Percentiles rank a stretch among this genome's conserved stretches.
phyloP scores from a whole-genome alignment of 441 rosid genomes.

The Capsella rubella region DNA sequence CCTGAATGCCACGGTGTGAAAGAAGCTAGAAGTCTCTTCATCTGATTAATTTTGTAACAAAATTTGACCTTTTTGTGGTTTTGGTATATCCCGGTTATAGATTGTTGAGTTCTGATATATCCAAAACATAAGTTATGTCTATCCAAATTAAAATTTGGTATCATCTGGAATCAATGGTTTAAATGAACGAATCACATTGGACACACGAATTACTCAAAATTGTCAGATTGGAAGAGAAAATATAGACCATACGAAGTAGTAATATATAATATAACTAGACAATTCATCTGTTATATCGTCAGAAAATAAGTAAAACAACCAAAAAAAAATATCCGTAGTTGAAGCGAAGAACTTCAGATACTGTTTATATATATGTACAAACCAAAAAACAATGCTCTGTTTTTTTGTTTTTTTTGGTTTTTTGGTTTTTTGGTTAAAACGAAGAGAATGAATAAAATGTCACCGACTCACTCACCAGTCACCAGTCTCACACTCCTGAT shows the following conservation, averaged over 20 bases:
- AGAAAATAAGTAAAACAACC: constrained; percentile 15
- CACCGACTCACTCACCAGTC: constrained; percentile 35
- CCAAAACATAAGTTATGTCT: background rate
- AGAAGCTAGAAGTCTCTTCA: too few species aligned
- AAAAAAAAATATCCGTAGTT: background rate
- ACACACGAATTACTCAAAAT: background rate
- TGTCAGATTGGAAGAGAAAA: background rate
- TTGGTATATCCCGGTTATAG: background rate
- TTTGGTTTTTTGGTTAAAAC: background rate
- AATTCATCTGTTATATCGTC: constrained; percentile 15
- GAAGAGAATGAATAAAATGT: constrained; percentile 16
- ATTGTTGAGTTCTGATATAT: background rate
- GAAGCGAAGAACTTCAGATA: constrained; percentile 11
- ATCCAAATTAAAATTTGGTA: background rate
- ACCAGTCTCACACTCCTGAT: constrained; percentile 67
- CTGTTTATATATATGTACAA: constrained; percentile 34
- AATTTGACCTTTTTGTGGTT: background rate
- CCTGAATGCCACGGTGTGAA: background rate
- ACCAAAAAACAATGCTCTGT: constrained; percentile 34
- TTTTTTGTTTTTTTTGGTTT: background rate
- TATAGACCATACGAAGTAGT: background rate
- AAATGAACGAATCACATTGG: background rate
- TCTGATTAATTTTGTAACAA: background rate
- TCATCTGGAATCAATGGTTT: background rate
- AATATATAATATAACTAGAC: constrained; percentile 5